Base-by-base conservation (phyloP, 805 yeast species). In the Wickerhamomyces canadensis region DNA sequence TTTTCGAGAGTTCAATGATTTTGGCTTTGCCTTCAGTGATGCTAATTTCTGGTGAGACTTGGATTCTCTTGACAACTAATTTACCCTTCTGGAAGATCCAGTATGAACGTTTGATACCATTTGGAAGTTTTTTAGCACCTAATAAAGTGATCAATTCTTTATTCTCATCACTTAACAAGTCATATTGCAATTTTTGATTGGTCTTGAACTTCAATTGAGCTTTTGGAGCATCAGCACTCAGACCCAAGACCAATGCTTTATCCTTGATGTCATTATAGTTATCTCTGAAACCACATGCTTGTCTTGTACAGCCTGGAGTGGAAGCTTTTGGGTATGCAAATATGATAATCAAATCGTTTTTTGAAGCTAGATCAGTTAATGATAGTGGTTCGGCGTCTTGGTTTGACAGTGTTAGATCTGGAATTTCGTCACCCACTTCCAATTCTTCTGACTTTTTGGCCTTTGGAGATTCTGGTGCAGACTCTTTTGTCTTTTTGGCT, bases 231-330 rank as follows among this genome's bases (percentile, higher is more conserved):
- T 91, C 98, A 4, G 91, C 80, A 52, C 94, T 82, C 34, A 91
- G 58, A 0, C 98, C 98, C 49, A 73, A 78, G 2, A 91, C 80
- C 0, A 74, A 64, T 2, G 79, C 80, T 18, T 72, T 72, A 27
- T 72, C 63, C 32, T 66, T 58, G 51, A 84, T 72, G 29, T 70
- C 65, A 3, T 70, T 66, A 57, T 64, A 80, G 49, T 76, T 76
- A 46, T 76, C 80, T 50, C 93, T 78, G 58, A 83, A 93, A 0
- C 96, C 96, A 57, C 84, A 74, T 3, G 89, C 97, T 63, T 91
- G 98, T 50, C 87, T 75, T 1, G 98, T 91, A 61, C 98, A 93
- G 4, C 98, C 98, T 1, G 96, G 96, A 1, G 98, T 91, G 19
- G 83, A 78, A 0, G 98, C 98, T 54, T 73, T 81, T 37, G 98